These are phyloP conservation scores for Neckera pumila DNA, from an alignment of 225 moss, liverwort and hornwort genomes.

Conservation along the genomic window DNA sequence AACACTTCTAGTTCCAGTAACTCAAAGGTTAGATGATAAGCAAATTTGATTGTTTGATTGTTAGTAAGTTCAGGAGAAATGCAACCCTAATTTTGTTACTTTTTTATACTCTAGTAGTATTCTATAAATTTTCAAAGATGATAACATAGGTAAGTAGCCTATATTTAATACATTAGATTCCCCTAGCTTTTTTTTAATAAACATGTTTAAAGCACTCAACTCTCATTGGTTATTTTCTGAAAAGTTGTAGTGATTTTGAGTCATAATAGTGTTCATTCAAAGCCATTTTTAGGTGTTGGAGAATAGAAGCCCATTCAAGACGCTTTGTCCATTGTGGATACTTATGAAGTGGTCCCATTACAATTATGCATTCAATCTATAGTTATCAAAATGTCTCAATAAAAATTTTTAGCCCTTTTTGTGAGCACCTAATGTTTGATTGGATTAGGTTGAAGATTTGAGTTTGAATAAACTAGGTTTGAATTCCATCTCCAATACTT, in stretches of 20 bases:
- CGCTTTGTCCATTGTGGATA: background rate
- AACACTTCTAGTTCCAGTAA: too few relatives aligned
- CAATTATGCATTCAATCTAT: background rate
- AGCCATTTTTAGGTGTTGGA: rapidly evolving
- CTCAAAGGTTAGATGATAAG: too few relatives aligned
- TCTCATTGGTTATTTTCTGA: background rate
- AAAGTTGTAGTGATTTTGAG: background rate
- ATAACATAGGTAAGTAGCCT: rapidly evolving
- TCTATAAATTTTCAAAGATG: background rate
- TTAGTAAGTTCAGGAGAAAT: background rate
- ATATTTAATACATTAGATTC: background rate
- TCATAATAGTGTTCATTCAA: background rate
- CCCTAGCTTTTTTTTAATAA: too few relatives aligned
- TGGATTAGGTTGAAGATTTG: background rate
- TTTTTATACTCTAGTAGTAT: background rate
- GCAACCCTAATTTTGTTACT: background rate
- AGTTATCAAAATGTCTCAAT: background rate
- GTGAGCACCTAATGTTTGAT: background rate
- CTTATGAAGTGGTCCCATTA: background rate
- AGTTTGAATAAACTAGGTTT: background rate
- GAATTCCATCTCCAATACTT: background rate
- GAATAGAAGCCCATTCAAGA: background rate
- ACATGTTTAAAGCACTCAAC: rapidly evolving
- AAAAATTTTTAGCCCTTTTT: background rate
- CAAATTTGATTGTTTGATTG: too few relatives aligned